Percentiles rank a stretch among this genome's conserved stretches.
These are phyloP conservation scores for Paspalum vaginatum DNA, from an alignment of 176 grass and related monocot genomes.

Conservation along the genomic window DNA sequence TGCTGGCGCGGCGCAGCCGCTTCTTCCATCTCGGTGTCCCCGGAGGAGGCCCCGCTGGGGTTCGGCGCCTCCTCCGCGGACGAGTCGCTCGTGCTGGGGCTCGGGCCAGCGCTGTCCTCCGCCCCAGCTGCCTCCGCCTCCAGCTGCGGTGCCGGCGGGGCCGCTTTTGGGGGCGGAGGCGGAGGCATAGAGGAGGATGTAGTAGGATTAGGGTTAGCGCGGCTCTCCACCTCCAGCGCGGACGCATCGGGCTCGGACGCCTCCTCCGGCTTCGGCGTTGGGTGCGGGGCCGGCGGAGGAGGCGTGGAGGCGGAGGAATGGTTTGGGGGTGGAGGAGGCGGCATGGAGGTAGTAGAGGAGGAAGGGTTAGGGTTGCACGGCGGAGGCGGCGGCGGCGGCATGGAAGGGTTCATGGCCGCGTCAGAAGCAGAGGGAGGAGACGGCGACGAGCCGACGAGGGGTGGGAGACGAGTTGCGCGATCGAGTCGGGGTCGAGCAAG, in stretches of 20 bases:
- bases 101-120: constrained; percentile 36
- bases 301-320: constrained; percentile 30
- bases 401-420: constrained; percentile 61
- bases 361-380: constrained; percentile 57
- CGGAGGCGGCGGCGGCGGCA: constrained; percentile 67
- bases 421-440: not conserved
- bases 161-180: constrained; percentile 13
- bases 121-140: not conserved
- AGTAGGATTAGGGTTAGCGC: constrained; percentile 46
- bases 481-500: not conserved
- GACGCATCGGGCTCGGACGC: not conserved
- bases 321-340: constrained; percentile 12
- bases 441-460: not conserved
- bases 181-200: constrained; percentile 35
- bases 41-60: not conserved
- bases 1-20: constrained; percentile 16
- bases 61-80: constrained; percentile 10
- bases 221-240: constrained; percentile 16
- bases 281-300: constrained; percentile 25
- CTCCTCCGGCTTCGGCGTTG: not conserved
- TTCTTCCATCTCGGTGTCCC: constrained; percentile 28
- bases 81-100: constrained; percentile 33
- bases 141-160: not conserved
- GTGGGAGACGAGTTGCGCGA: not conserved
- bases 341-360: constrained; percentile 23